Evolutionary conservation across 2,329 filamentous ascomycete species (phyloP).

Genomic region (Dactylonectria macrodidyma): DNA sequence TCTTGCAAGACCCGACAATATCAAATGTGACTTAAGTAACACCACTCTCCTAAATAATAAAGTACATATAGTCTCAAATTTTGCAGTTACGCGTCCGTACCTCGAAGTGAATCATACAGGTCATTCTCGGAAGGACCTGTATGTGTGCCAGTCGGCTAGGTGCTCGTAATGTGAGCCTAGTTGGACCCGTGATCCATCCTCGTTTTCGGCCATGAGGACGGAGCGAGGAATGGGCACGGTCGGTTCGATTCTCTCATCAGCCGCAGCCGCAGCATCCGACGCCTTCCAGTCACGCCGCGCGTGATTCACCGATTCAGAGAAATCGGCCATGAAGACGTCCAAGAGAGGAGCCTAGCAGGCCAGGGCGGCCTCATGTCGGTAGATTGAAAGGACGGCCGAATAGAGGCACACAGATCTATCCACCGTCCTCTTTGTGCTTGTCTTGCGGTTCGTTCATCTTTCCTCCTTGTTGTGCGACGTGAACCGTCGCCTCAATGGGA

Average conservation of each 20-base stretch:
- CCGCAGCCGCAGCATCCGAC: background rate
- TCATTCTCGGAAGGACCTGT: slow-evolving; percentile 4
- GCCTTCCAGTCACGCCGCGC: background rate
- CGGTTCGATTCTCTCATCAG: slow-evolving; percentile 11
- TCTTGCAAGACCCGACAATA: slow-evolving; percentile 21
- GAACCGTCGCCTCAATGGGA: slow-evolving; percentile 11
- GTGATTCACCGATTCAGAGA: background rate
- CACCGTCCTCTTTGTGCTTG: background rate
- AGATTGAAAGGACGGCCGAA: background rate
- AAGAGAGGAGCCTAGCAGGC: background rate
- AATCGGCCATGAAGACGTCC: background rate
- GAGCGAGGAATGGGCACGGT: background rate
- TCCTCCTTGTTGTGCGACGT: slow-evolving; percentile 26
- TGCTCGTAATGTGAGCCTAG: background rate
- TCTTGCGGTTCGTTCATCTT: background rate
- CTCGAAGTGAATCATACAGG: slow-evolving; percentile 19
- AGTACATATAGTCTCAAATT: slow-evolving; percentile 15
- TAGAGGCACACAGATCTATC: background rate
- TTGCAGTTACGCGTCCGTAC: slow-evolving; percentile 16
- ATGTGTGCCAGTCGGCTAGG: background rate
- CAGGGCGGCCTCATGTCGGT: background rate
- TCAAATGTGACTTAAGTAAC: slow-evolving; percentile 23
- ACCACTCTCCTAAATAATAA: slow-evolving; percentile 20
- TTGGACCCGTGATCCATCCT: background rate
- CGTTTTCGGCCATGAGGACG: background rate